A percentile compares a stretch with the other conserved stretches of the same genome.
Conservation (phyloP, 2,329 filamentous ascomycete genomes). For the Exophiala spinifera region DNA sequence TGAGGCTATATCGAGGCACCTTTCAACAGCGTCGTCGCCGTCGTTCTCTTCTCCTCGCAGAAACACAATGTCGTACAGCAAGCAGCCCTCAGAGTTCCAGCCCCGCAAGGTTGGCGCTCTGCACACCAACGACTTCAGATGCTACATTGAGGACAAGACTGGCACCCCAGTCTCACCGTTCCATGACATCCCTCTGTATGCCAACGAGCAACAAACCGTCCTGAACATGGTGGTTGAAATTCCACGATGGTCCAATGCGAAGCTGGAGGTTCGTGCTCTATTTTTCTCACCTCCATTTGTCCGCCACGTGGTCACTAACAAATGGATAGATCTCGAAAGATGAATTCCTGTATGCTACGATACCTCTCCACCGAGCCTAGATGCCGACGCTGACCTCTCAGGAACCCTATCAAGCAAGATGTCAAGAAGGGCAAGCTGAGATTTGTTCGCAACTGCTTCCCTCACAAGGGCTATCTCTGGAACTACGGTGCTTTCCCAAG, state of each 20-base stretch:
- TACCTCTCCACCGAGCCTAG: constrained; percentile 16
- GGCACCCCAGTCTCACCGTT: constrained; percentile 90
- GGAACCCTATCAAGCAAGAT: constrained; percentile 98
- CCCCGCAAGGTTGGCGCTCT: constrained; percentile 83
- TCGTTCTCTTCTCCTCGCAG: constrained; percentile 30
- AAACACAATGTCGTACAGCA: constrained; percentile 36
- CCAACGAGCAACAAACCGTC: constrained; percentile 91
- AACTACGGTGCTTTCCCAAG: constrained; percentile 99
- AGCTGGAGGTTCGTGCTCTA: constrained; percentile 80
- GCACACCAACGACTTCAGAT: constrained; percentile 93
- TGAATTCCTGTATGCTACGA: constrained; percentile 62
- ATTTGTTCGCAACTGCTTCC: constrained; percentile 99
- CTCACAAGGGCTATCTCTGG: constrained; percentile 99
- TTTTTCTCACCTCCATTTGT: constrained; percentile 7
- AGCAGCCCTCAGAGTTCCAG: constrained; percentile 66
- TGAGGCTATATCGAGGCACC: constrained; percentile 48
- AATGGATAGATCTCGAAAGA: constrained; percentile 87
- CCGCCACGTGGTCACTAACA: constrained; percentile 10
- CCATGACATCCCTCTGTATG: constrained; percentile 97
- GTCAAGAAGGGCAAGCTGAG: constrained; percentile 99
- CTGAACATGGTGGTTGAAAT: constrained; percentile 99
- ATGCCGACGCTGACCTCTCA: constrained; percentile 1
- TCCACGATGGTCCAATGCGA: constrained; percentile 98
- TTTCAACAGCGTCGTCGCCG: constrained; percentile 42
- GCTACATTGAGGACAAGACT: constrained; percentile 92